Conservation (phyloP, 78 protist genomes). For the Pigoraptor vietnamica region DNA sequence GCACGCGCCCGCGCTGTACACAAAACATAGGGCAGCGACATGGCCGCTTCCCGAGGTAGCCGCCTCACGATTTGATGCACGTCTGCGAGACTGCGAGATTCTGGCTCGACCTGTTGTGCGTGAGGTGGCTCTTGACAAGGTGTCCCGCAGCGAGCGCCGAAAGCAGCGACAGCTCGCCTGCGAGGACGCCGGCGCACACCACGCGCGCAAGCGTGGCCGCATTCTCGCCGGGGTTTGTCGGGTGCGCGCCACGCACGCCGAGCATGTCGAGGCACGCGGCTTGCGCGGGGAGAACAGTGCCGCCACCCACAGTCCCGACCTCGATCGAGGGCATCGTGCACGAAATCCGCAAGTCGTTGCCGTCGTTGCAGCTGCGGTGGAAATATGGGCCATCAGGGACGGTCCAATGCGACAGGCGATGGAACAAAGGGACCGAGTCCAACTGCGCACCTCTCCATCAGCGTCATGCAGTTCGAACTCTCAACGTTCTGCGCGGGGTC, state of each 20-base stretch:
- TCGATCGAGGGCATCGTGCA: conserved; percentile 93
- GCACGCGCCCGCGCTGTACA: too few species aligned
- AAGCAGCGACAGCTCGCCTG: conserved; percentile 91
- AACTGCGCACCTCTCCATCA: conserved; percentile 64
- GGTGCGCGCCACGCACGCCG: conserved; percentile 60
- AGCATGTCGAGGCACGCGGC: conserved; percentile 58
- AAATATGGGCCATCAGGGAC: too few species aligned
- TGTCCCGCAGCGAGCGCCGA: conserved; percentile 80
- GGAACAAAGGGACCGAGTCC: too few species aligned
- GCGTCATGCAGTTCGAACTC: conserved; percentile 84
- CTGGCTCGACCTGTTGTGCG: background rate
- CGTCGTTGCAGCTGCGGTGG: conserved; percentile 8
- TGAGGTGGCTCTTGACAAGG: conserved; percentile 34
- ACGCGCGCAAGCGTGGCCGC: conserved; percentile 74
- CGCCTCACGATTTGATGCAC: background rate
- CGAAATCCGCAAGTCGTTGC: conserved; percentile 55
- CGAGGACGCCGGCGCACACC: conserved; percentile 78
- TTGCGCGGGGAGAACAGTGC: conserved; percentile 87
- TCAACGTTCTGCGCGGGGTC: conserved; percentile 96
- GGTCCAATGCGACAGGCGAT: too few species aligned
- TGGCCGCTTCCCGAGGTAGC: too few species aligned
- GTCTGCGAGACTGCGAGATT: background rate
- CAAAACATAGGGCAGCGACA: too few species aligned
- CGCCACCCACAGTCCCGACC: conserved; percentile 98
- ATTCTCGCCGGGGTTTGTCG: conserved; percentile 39